Evolutionary conservation across 2,329 filamentous ascomycete genomes (phyloP).

Genomic region (Dothideomycetes sp.): DNA sequence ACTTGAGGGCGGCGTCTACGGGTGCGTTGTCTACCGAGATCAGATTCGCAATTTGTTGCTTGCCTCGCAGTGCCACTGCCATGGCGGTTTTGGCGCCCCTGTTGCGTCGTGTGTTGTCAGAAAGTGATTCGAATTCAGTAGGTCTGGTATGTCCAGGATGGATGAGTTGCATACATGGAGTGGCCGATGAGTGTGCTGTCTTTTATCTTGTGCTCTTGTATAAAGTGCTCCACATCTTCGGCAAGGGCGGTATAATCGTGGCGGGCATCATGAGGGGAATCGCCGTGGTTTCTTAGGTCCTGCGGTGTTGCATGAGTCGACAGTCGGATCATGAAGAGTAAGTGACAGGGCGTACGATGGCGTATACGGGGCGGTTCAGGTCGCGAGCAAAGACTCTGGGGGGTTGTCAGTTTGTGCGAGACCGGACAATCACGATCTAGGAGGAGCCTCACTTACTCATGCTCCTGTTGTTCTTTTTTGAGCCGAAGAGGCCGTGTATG

Average conservation of each 20-base stretch:
- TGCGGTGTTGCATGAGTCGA: slow-evolving; percentile 24
- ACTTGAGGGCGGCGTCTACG: slow-evolving; percentile 63
- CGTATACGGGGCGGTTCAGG: slow-evolving; percentile 69
- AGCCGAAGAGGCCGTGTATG: slow-evolving; percentile 87
- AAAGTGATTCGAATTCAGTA: slow-evolving; percentile 4
- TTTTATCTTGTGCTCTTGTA: slow-evolving; percentile 57
- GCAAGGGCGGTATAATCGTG: slow-evolving; percentile 82
- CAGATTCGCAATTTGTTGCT: slow-evolving; percentile 56
- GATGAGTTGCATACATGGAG: slow-evolving; percentile 57
- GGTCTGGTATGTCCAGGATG: background rate
- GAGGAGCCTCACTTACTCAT: slow-evolving; percentile 71
- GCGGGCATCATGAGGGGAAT: slow-evolving; percentile 63
- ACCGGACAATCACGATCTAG: background rate
- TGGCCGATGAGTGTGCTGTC: slow-evolving; percentile 76
- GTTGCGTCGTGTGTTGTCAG: slow-evolving; percentile 34
- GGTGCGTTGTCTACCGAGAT: slow-evolving; percentile 89
- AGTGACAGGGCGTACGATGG: slow-evolving; percentile 43
- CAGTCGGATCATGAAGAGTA: background rate
- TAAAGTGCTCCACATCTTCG: slow-evolving; percentile 70
- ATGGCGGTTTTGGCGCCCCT: slow-evolving; percentile 81
- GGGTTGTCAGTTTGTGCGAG: background rate
- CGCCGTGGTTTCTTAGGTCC: slow-evolving; percentile 90
- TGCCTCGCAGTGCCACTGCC: slow-evolving; percentile 65
- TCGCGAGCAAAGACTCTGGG: slow-evolving; percentile 70
- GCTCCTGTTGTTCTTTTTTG: slow-evolving; percentile 85